Evolutionary conservation across 257 asterid genomes (phyloP), one percentile per base, ranked within the genome.

Genomic region (Solanum clarkiae): DNA sequence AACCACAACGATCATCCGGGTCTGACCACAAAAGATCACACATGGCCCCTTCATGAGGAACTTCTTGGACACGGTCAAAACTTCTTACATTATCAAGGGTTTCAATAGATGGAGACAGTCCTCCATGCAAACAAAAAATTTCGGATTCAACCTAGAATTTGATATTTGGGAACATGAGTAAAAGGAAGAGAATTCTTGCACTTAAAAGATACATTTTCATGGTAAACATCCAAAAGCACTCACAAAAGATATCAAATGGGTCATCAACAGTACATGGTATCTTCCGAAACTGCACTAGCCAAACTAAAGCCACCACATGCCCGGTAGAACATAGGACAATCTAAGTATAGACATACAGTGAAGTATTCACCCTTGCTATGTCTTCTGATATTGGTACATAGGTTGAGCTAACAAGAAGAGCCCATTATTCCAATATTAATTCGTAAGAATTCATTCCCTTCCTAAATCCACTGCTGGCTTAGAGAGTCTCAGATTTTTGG

Each of bases 31-130:
- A 90, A 51, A 95, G 93, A 87, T 95, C 99, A 79, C 99, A 95
- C 99, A 95, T 95, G 47, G 99, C 98, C 80, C 99, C 99, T 90
- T 95, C 99, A 86, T 95, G 99, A 59, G 99, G 99, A 83, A 95
- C 99, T 92, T 95, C 99, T 94, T 95, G 99, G 83, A 95, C 97
- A 88, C 99, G 99, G 69, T 95, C 99, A 62, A 95, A 94, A 91
- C 94, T 94, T 89, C 99, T 91, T 88, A 95, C 93, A 87, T 91
- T 94, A 87, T 95, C 99, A 63, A 95, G 97, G 81, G 99, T 95
- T 87, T 95, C 99, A 71, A 95, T 87, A 70, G 99, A 94, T 13
- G 99, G 99, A 84, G 99, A 95, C 86, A 95, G 86, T 65, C 99
- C 98, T 88, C 99, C 99, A 63, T 95, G 99, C 85, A 95, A 91